Evolutionary conservation across 768 basidiomycete genomes (phyloP).

Genomic region (Podaxis carcinomalis): DNA sequence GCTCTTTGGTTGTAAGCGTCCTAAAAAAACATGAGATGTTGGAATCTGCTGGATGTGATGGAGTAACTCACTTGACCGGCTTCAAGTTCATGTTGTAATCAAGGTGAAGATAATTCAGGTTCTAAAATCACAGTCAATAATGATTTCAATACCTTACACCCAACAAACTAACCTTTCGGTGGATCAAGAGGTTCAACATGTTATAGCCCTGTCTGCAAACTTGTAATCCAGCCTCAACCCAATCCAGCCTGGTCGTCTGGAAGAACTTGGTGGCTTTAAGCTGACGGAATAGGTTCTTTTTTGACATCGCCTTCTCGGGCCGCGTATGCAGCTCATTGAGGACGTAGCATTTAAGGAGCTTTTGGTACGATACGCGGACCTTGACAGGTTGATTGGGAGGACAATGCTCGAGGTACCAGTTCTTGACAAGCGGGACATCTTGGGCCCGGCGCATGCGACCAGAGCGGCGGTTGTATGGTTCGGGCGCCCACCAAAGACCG

Average conservation of each 20-base stretch:
- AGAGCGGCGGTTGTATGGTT: slow-evolving; percentile 89
- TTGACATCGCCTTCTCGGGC: slow-evolving; percentile 94
- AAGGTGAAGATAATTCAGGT: slow-evolving; percentile 88
- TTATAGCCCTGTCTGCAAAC: slow-evolving; percentile 99
- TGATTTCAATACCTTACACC: background rate
- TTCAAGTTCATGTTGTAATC: slow-evolving; percentile 99
- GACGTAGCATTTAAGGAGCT: slow-evolving; percentile 92
- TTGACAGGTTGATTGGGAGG: slow-evolving; percentile 96
- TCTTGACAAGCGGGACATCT: slow-evolving; percentile 94
- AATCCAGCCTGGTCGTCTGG: slow-evolving; percentile 96
- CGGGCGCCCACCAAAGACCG: slow-evolving; percentile 97
- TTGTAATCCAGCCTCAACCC: slow-evolving; percentile 98
- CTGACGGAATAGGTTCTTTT: slow-evolving; percentile 95
- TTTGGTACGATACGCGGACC: slow-evolving; percentile 98
- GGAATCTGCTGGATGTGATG: background rate
- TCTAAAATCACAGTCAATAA: slow-evolving; percentile 37
- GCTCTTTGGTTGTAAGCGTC: slow-evolving; percentile 97
- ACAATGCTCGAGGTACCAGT: slow-evolving; percentile 98
- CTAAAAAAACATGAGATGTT: slow-evolving; percentile 31
- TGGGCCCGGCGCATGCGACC: slow-evolving; percentile 93
- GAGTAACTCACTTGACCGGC: slow-evolving; percentile 67
- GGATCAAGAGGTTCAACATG: slow-evolving; percentile 97
- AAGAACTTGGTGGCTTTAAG: slow-evolving; percentile 99
- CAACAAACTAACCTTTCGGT: slow-evolving; percentile 72
- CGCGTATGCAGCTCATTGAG: slow-evolving; percentile 89